Conservation (phyloP, 2,329 filamentous ascomycete species). For the Monosporascus ibericus region DNA sequence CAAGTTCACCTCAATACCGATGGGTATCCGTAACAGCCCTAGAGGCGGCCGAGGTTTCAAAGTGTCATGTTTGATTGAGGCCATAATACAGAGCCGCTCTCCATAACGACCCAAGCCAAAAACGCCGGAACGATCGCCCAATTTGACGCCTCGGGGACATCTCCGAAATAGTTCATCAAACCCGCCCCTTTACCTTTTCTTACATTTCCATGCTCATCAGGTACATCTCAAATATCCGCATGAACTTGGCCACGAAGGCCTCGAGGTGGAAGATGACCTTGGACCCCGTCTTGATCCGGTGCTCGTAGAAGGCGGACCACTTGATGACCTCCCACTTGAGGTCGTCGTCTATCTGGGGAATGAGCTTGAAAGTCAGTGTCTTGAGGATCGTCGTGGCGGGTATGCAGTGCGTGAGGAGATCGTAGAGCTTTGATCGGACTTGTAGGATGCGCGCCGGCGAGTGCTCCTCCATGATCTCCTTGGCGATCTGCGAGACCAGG, state of each 20-base stretch:
- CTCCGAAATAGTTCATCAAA: not conserved
- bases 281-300: slow-evolving; percentile 81
- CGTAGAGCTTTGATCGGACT: slow-evolving; percentile 91
- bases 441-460: slow-evolving; percentile 83
- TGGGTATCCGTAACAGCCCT: too few relatives aligned
- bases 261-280: slow-evolving; percentile 99
- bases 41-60: too few relatives aligned
- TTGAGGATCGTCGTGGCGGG: slow-evolving; percentile 91
- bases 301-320: slow-evolving; percentile 97
- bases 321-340: slow-evolving; percentile 88
- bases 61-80: too few relatives aligned
- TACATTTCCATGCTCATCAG: slow-evolving; percentile 77
- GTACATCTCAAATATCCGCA: slow-evolving; percentile 91
- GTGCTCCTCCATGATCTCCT: slow-evolving; percentile 88
- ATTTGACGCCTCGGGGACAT: too few relatives aligned
- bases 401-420: slow-evolving; percentile 94
- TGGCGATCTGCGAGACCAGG: slow-evolving; percentile 81
- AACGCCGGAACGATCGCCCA: too few relatives aligned
- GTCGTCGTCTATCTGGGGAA: slow-evolving; percentile 78
- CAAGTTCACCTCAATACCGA: too few relatives aligned
- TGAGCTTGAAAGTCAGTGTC: slow-evolving; percentile 88
- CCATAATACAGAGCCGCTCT: too few relatives aligned
- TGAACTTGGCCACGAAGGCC: slow-evolving; percentile 97
- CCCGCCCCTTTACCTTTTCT: slow-evolving; percentile 6
- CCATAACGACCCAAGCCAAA: too few relatives aligned